Evolutionary conservation across 495 filamentous ascomycete genomes (phyloP), one percentile per base, ranked within the genome.

Genomic region (Penicillium canariense): DNA sequence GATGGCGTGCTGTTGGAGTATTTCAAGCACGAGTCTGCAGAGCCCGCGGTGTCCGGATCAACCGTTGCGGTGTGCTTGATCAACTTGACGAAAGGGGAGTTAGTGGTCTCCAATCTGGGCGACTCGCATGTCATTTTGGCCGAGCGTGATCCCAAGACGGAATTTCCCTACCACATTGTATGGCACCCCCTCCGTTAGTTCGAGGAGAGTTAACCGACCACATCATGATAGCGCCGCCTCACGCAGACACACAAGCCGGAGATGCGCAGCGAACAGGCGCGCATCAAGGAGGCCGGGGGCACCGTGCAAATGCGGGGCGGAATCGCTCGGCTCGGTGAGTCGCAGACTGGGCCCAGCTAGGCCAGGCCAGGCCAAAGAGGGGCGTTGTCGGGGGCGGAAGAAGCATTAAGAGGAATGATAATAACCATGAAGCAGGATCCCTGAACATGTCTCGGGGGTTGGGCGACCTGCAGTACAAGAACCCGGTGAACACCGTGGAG

Each of bases 381-480:
- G 18, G 48, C n/a, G n/a, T 15, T 22, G 22, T 10, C 23, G 27
- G 28, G 43, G n/a, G n/a, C n/a, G n/a, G n/a, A n/a, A n/a, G n/a
- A n/a, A n/a, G n/a, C n/a, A n/a, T n/a, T n/a, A n/a, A n/a, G 12
- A 5, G 27, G 12, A 34, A 14, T 17, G 28, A 48, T 34, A 48
- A 17, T 48, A 12, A 48, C 28, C 22, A 20, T 4, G 17, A 20
- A 22, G 52, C 18, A 74, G 73, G 71, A 26, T 58, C 63, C 26
- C 50, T 76, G 20, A 74, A 76, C 43, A 74, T 76, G 68, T 73
- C 73, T 12, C 71, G 73, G n/a, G 71, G 71, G 7, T 22, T 74
- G n/a, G 73, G 73, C 2, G 73, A 76, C 52, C 56, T 76, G 28
- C 68, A 71, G 56, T 74, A 74, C 62, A 76, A 76, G 50, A 69